Conservation (phyloP, 2,329 filamentous ascomycete species). For the Colletotrichum phormii region DNA sequence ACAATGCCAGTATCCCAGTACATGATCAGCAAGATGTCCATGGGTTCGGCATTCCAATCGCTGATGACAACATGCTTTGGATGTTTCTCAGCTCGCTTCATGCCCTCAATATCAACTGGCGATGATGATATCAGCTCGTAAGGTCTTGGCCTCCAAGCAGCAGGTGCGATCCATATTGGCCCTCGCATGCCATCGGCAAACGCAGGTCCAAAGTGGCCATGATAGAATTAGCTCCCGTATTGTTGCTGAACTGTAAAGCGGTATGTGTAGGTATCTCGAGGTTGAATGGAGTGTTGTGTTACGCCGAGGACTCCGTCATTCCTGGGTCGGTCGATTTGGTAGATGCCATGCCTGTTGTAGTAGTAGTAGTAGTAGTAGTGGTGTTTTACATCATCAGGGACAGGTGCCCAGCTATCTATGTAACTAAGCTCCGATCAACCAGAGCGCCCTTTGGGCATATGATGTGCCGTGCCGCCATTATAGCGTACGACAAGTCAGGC, state of each 20-base stretch:
- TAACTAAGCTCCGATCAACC: no score
- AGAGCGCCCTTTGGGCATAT: no score
- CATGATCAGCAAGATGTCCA: constrained; percentile 28
- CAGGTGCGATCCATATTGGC: constrained; percentile 29
- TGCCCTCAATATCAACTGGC: constrained; percentile 10
- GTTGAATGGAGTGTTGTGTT: constrained; percentile 29
- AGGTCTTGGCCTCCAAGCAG: constrained; percentile 25
- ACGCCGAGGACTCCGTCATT: constrained; percentile 32
- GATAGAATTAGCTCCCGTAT: constrained; percentile 30
- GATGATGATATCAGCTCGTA: constrained; percentile 25
- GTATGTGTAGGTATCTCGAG: constrained; percentile 28
- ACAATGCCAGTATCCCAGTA: constrained; percentile 27
- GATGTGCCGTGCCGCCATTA: no score
- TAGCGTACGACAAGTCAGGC: no score
- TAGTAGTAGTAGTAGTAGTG: no score
- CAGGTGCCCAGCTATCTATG: no score
- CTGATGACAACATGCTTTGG: constrained; percentile 28
- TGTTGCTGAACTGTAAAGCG: constrained; percentile 26
- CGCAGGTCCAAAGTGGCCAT: constrained; percentile 21
- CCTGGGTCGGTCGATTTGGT: constrained; percentile 29
- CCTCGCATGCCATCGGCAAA: constrained; percentile 35
- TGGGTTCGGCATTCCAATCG: constrained; percentile 31
- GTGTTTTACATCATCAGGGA: no score
- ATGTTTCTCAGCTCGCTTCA: constrained; percentile 21
- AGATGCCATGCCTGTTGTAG: constrained; percentile 28